Percentiles rank a stretch among this genome's conserved stretches.
Conservation (phyloP, 2,329 filamentous ascomycete genomes). For the Bertia moriformis region DNA sequence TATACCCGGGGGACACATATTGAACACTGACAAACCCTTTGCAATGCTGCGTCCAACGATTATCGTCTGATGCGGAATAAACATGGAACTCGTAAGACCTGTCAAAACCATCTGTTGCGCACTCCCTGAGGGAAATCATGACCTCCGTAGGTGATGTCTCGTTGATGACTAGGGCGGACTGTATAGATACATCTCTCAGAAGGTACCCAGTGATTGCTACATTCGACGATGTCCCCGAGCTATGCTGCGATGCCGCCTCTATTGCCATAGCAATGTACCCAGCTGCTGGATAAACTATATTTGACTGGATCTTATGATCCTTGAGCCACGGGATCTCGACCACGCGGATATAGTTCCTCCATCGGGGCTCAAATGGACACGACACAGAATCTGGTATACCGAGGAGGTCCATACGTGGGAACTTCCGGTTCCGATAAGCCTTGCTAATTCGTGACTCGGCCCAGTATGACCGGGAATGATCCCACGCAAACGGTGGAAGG, state of each 20-base stretch:
- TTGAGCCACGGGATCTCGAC: conserved; percentile 9
- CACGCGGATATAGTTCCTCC: conserved; percentile 10
- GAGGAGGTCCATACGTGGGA: conserved; percentile 11
- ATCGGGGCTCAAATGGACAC: conserved; percentile 6
- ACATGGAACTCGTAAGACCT: conserved; percentile 41
- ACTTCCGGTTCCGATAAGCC: conserved; percentile 8
- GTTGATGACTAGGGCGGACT: conserved; percentile 6
- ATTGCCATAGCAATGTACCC: conserved; percentile 11
- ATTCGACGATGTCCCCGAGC: background rate
- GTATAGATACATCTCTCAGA: background rate
- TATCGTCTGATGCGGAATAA: conserved; percentile 31
- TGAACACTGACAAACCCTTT: conserved; percentile 30
- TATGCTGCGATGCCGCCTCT: conserved; percentile 8
- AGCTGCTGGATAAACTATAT: conserved; percentile 6
- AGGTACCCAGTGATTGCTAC: background rate
- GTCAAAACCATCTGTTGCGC: conserved; percentile 23
- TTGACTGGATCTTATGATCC: conserved; percentile 6
- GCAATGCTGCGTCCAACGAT: conserved; percentile 44
- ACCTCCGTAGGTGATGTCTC: conserved; percentile 6
- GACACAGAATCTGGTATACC: conserved; percentile 7
- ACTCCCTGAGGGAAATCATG: conserved; percentile 27
- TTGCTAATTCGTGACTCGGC: conserved; percentile 9
- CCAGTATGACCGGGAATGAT: conserved; percentile 13
- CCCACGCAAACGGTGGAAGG: conserved; percentile 13
- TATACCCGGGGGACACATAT: too few species aligned